A percentile compares a stretch with the other conserved stretches of the same genome.
Evolutionary conservation across 2,329 filamentous ascomycete species (phyloP).

Genomic region (Huntiella omanensis): DNA sequence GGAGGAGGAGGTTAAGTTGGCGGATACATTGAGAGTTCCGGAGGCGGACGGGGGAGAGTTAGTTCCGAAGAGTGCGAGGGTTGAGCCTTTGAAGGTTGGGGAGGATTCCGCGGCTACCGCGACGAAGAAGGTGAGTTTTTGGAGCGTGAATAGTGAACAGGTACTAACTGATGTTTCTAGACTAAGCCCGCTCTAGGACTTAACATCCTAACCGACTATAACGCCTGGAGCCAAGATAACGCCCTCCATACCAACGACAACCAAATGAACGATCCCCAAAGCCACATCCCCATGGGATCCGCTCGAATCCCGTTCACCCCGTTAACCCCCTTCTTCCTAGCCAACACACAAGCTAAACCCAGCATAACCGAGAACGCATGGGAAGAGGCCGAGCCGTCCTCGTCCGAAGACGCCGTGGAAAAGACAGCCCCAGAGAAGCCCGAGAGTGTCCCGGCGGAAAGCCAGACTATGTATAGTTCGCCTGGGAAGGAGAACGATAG

Average conservation of each 20-base stretch:
- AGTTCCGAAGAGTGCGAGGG: neutral
- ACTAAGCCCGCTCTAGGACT: no score
- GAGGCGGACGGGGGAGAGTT: neutral
- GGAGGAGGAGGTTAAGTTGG: no score
- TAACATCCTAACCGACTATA: no score
- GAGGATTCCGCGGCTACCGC: no score
- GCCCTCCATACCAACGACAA: no score
- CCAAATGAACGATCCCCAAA: no score
- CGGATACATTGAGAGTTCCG: no score
- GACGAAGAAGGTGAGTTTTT: no score
- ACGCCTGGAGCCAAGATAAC: no score
- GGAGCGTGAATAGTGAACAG: no score
- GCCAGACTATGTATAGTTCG: neutral
- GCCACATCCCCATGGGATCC: no score
- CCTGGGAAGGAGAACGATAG: neutral
- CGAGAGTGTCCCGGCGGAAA: neutral
- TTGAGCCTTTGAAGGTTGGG: neutral
- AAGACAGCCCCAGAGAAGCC: neutral
- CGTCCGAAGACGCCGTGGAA: neutral
- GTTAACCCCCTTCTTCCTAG: slow-evolving; percentile 24
- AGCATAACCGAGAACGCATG: slow-evolving; percentile 35
- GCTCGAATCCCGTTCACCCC: slow-evolving; percentile 20
- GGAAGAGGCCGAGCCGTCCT: slow-evolving; percentile 31
- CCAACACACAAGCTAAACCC: slow-evolving; percentile 26
- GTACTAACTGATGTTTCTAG: no score